Evolutionary conservation across 140 eudicot genomes (phyloP), one percentile per base, ranked within the genome.

Genomic region (Erigeron philadelphicus): DNA sequence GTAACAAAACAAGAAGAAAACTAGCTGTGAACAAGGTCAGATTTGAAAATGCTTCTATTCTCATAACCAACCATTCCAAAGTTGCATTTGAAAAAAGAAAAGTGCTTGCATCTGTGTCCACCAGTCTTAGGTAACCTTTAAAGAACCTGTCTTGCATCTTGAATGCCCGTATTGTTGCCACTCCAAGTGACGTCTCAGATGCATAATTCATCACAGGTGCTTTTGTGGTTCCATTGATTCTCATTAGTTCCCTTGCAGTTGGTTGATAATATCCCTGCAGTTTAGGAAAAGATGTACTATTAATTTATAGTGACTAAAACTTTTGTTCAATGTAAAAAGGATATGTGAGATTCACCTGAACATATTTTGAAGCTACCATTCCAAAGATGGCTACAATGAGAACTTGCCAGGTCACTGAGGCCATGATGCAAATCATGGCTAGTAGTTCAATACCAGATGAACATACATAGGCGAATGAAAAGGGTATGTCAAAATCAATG

Each of bases 321-420:
- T 17, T 58, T 16, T 31, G 38, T 31, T 19, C 4, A 3, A 23
- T 59, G 18, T 2, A 6, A 38, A 38, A 61, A 38, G 19, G 67
- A 15, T 61, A 61, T 11, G 0, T 1, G 54, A 18, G 23, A 56
- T 62, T 74, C 67, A 90, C 97, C 93, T 90, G 93, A 50, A 70
- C 58, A 48, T 81, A 87, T 78, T 78, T 83, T 25, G 88, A 25
- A 41, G 88, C 87, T 13, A 81, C 77, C 0, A 80, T 61, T 68
- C 88, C 80, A 11, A 83, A 67, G 38, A 78, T 64, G 67, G 84
- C 94, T 59, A 90, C 88, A 54, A 90, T 61, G 72, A 90, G 86
- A 72, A 90, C 95, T 68, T 79, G 93, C 97, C 97, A 90, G 19
- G 97, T 90, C 31, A 87, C 94, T 1, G 87, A 83, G 63, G 90